Evolutionary conservation across 306 rosid species (phyloP).

Genomic region (Abrus precatorius): DNA sequence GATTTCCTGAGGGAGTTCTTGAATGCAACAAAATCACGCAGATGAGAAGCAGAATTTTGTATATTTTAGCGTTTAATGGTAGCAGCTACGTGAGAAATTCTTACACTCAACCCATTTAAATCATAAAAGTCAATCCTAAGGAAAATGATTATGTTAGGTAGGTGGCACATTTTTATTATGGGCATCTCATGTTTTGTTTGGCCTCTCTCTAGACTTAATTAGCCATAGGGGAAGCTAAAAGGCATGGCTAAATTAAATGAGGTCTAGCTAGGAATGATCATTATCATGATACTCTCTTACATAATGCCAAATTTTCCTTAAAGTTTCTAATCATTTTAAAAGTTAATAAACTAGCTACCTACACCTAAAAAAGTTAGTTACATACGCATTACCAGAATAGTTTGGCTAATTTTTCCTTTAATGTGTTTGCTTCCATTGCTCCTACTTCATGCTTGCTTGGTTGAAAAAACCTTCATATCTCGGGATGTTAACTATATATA

Average conservation of each 20-base stretch:
- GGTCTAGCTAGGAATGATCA: slow-evolving; percentile 12
- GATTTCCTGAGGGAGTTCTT: too few species aligned
- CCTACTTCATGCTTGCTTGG: slow-evolving; percentile 33
- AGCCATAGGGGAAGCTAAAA: slow-evolving; percentile 3
- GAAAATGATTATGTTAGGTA: slow-evolving; percentile 40
- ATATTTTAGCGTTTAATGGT: background rate
- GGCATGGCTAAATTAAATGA: background rate
- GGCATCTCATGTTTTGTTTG: slow-evolving; percentile 39
- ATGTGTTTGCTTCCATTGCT: slow-evolving; percentile 16
- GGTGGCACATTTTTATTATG: slow-evolving; percentile 33
- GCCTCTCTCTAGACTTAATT: slow-evolving; percentile 30
- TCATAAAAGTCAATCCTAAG: background rate
- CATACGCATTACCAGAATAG: slow-evolving; percentile 18
- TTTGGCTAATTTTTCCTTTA: slow-evolving; percentile 47
- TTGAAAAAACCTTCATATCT: slow-evolving; percentile 36
- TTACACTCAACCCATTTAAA: background rate
- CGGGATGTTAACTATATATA: slow-evolving; percentile 24
- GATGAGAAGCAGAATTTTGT: background rate
- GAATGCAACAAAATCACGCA: slow-evolving; percentile 2
- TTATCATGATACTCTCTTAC: background rate
- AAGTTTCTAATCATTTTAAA: slow-evolving; percentile 42
- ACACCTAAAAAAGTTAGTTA: slow-evolving; percentile 43
- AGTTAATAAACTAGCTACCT: slow-evolving; percentile 41
- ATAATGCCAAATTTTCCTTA: slow-evolving; percentile 29
- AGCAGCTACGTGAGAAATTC: background rate